phyloP scores from a whole-genome alignment of 495 filamentous ascomycete species.

The Copromyces sp. region DNA sequence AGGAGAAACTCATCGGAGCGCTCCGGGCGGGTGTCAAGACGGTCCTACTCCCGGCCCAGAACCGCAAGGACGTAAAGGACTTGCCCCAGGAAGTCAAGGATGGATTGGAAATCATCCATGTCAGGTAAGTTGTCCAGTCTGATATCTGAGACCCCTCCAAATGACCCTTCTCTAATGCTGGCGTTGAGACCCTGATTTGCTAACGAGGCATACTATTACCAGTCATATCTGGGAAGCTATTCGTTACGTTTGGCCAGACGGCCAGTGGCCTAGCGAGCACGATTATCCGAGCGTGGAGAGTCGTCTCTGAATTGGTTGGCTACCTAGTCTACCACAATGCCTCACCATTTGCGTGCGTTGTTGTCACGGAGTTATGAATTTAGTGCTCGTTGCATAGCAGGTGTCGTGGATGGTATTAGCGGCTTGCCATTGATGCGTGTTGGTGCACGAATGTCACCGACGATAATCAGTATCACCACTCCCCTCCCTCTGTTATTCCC shows the following conservation, averaged over 20 bases:
- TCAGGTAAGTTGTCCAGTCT: constrained; percentile 49
- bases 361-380: neutral
- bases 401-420: neutral
- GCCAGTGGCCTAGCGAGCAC: constrained; percentile 64
- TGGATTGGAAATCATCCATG: constrained; percentile 79
- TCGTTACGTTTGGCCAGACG: constrained; percentile 72
- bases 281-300: constrained; percentile 30
- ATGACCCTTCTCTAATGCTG: constrained; percentile 3
- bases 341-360: neutral
- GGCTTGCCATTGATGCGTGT: neutral
- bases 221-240: constrained; percentile 89
- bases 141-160: neutral
- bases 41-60: constrained; percentile 77
- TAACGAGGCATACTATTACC: neutral
- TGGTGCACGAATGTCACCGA: neutral
- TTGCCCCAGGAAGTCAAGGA: constrained; percentile 82
- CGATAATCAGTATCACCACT: neutral
- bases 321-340: neutral
- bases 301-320: constrained; percentile 15
- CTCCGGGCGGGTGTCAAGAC: constrained; percentile 89
- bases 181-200: neutral
- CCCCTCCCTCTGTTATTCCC: neutral
- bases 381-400: neutral
- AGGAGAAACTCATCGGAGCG: constrained; percentile 97
- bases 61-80: constrained; percentile 89